Percentiles rank a stretch among this genome's conserved stretches.
Evolutionary conservation across 2,329 filamentous ascomycete species (phyloP).

Genomic region (Davidsoniella eucalypti): DNA sequence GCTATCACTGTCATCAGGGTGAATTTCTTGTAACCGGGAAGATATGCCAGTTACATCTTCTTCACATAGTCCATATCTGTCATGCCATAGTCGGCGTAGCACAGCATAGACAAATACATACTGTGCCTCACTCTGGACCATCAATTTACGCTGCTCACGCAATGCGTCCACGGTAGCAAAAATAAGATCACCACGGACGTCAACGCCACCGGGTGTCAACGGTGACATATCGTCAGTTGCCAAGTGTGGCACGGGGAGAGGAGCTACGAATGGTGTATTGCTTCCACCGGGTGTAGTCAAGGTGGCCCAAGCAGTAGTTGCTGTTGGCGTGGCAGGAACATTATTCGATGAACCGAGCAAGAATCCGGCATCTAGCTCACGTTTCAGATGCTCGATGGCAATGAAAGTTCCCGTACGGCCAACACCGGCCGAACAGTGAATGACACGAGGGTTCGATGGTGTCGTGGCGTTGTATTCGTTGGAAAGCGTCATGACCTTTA

Average conservation of each 20-base stretch:
- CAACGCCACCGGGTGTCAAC: conserved; percentile 21
- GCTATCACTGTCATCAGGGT: background rate
- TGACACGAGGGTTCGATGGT: conserved; percentile 46
- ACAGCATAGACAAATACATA: conserved; percentile 82
- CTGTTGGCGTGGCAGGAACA: conserved; percentile 9
- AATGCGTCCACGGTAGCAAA: conserved; percentile 65
- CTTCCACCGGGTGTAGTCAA: background rate
- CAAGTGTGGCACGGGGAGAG: background rate
- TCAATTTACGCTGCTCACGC: conserved; percentile 75
- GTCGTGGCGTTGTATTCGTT: conserved; percentile 34
- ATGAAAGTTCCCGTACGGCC: conserved; percentile 93
- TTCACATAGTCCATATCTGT: conserved; percentile 33
- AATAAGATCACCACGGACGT: conserved; percentile 37
- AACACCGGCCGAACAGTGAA: conserved; percentile 83
- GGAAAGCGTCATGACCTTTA: conserved; percentile 53
- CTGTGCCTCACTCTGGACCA: conserved; percentile 84
- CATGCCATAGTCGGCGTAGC: conserved; percentile 55
- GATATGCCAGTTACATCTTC: conserved; percentile 5
- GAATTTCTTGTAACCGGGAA: background rate
- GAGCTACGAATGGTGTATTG: background rate
- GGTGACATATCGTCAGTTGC: conserved; percentile 16
- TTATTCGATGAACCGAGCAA: conserved; percentile 29
- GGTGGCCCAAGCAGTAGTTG: background rate
- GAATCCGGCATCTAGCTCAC: conserved; percentile 61
- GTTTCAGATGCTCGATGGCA: conserved; percentile 77